Base-by-base conservation (phyloP, 345 rosid species). In the Linum trigynum region DNA sequence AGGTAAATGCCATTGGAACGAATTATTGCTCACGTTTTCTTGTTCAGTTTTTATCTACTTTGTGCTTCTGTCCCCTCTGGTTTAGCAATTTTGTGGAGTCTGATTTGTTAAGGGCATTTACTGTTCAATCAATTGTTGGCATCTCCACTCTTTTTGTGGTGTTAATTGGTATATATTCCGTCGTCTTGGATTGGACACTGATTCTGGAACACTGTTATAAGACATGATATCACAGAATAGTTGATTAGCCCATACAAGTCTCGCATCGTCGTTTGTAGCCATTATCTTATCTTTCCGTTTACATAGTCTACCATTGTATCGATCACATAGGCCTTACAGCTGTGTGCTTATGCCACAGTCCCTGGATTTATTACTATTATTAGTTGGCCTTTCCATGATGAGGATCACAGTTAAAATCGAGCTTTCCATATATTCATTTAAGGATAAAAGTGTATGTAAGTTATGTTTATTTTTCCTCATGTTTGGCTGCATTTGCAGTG, bases 401-500 rank as follows among this genome's bases (percentile, higher is more conserved):
- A 48, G 14, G 53, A 15, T 48, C 14, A 9, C 53, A 5, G 53
- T 48, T 48, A 48, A 9, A 9, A 9, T 9, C 14, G 53, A 48
- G 53, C 53, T 48, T 9, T 5, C 1, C 53, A 48, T 48, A 7
- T 48, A 48, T 2, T 48, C 53, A 48, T 48, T 12, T 10, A 48
- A 10, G 3, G 14, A 48, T 9, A 5, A 48, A 48, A 48, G 53
- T 3, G 53, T 9, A 15, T 48, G 53, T 15, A 1, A 15, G 9
- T 7, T 48, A 48, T 48, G 11, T 1, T 43, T 5, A 5, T 5
- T 43, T 43, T 43, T 11, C 53, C 14, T 9, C 9, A 12, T 3
- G 11, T 48, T 48, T 3, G 66, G 37, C 64, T 59, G 40, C 62
- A 56, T 57, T 76, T 75, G 70, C 80, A 91, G 99, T 91, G 90